These are phyloP conservation scores for Apophysomyces variabilis DNA, from an alignment of 371 early-diverging fungal genomes.

Conservation along the genomic window DNA sequence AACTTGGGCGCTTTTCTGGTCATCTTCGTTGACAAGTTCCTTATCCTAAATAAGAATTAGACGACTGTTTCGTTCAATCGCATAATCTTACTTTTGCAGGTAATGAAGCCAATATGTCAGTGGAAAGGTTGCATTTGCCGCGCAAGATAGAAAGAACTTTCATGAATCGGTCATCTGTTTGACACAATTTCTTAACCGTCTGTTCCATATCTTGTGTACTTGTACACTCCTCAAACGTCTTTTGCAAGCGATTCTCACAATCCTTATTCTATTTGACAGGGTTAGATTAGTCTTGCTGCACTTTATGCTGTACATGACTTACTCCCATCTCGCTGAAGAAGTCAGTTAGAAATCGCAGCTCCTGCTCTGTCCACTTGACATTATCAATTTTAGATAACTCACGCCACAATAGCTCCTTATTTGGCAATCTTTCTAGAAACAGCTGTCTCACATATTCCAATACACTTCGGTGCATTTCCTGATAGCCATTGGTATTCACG, in stretches of 20 bases:
- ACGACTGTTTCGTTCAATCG: neutral
- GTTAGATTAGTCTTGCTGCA: no score
- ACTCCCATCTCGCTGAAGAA: neutral
- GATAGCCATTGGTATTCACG: no score
- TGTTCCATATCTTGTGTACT: neutral
- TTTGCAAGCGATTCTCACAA: neutral
- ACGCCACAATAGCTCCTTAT: neutral
- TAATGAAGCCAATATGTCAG: neutral
- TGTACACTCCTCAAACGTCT: neutral
- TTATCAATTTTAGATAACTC: neutral
- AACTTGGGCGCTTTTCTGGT: neutral
- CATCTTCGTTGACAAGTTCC: neutral
- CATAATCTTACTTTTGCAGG: constrained; percentile 1
- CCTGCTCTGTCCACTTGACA: neutral
- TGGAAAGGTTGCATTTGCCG: neutral
- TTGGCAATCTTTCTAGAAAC: neutral
- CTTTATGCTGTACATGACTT: neutral
- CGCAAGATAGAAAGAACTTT: neutral
- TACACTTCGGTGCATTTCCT: neutral
- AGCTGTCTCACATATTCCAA: neutral
- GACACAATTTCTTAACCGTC: neutral
- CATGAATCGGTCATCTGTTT: neutral
- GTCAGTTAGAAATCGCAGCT: neutral
- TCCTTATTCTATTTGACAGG: neutral
- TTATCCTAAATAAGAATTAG: neutral